phyloP scores from a whole-genome alignment of 768 basidiomycete species.

The Lentinula detonsa region DNA sequence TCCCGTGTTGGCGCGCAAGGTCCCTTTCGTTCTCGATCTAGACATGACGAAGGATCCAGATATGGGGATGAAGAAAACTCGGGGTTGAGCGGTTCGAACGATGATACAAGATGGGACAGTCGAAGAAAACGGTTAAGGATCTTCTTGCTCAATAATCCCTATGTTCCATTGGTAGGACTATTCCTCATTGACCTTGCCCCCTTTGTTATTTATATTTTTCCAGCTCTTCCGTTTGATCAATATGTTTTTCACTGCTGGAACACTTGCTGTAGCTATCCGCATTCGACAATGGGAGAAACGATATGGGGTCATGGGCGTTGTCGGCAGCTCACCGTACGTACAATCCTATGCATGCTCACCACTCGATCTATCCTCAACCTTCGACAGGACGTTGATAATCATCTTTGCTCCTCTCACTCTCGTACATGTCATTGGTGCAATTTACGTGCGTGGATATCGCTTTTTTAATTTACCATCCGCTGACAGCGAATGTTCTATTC shows the following conservation, averaged over 20 bases:
- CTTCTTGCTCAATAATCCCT: slow-evolving; percentile 69
- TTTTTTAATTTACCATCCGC: background rate
- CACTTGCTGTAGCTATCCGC: slow-evolving; percentile 72
- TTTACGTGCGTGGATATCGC: slow-evolving; percentile 58
- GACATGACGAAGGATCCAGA: slow-evolving; percentile 21
- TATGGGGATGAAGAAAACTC: slow-evolving; percentile 18
- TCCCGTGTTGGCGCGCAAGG: slow-evolving; percentile 36
- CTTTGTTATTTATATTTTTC: slow-evolving; percentile 7
- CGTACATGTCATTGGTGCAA: slow-evolving; percentile 77
- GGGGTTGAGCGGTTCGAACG: slow-evolving; percentile 13
- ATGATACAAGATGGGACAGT: slow-evolving; percentile 22
- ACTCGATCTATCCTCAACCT: background rate
- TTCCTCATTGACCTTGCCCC: background rate
- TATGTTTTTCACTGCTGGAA: slow-evolving; percentile 73
- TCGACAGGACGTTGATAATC: slow-evolving; percentile 66
- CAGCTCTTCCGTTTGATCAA: slow-evolving; percentile 84
- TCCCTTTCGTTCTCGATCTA: slow-evolving; percentile 22
- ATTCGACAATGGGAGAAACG: slow-evolving; percentile 57
- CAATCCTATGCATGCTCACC: background rate
- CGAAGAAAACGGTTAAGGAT: slow-evolving; percentile 46
- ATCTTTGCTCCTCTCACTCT: slow-evolving; percentile 82
- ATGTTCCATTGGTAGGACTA: slow-evolving; percentile 67
- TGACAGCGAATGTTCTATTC: slow-evolving; percentile 11
- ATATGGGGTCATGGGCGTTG: slow-evolving; percentile 52
- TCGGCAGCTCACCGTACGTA: slow-evolving; percentile 79